phyloP scores from a whole-genome alignment of 2,329 filamentous ascomycete species.

The Aspergillus jensenii region DNA sequence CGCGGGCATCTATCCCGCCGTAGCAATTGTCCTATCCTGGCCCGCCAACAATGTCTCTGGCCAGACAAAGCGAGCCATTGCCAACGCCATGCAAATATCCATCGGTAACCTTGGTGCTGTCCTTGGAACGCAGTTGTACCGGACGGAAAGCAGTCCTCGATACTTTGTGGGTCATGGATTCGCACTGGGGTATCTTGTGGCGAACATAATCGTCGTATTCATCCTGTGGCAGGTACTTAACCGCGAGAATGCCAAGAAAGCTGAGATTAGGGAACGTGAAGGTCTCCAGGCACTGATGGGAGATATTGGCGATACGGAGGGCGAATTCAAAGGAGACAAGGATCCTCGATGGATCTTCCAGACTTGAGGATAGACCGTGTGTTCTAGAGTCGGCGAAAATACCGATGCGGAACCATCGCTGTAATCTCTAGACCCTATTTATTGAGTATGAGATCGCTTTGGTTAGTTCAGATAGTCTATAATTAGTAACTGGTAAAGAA shows the following conservation, averaged over 20 bases:
- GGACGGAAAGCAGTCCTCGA: constrained; percentile 59
- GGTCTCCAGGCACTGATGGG: constrained; percentile 28
- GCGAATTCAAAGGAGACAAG: constrained; percentile 60
- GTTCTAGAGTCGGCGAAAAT: background rate
- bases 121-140: constrained; percentile 68
- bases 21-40: constrained; percentile 65
- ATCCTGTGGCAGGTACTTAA: constrained; percentile 56
- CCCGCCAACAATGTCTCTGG: constrained; percentile 70
- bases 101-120: constrained; percentile 70
- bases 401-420: background rate
- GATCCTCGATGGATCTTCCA: constrained; percentile 68
- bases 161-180: constrained; percentile 68
- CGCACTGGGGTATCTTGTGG: constrained; percentile 63
- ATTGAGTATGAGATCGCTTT: background rate
- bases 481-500: background rate
- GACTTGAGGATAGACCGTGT: constrained; percentile 39
- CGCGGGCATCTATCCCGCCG: constrained; percentile 66
- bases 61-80: constrained; percentile 67
- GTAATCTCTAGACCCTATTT: background rate
- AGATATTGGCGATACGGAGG: constrained; percentile 52
- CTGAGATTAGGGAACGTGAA: constrained; percentile 45
- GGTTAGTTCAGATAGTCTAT: background rate
- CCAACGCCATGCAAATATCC: constrained; percentile 70
- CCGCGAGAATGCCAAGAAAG: constrained; percentile 58
- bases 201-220: constrained; percentile 56